Evolutionary conservation across 2,329 filamentous ascomycete genomes (phyloP), one percentile per base, ranked within the genome.

Genomic region (Aspergillus sp.): DNA sequence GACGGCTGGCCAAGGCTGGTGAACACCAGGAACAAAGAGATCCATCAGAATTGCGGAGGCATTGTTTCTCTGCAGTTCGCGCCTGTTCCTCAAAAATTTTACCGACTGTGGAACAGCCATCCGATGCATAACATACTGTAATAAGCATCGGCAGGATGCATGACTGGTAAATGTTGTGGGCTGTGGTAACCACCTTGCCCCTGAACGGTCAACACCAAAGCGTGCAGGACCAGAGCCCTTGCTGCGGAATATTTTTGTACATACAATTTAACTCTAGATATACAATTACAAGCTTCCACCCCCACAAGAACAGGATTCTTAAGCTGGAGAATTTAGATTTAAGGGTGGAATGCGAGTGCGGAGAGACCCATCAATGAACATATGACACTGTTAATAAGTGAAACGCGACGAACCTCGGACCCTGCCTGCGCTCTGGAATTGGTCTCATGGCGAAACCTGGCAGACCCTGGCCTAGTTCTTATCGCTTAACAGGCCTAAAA

Each of bases 1-100:
- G 51, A 34, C 51, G 40, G 42, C 51, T 27, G 51, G 51, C 51
- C 42, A 48, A 41, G 51, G 34, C 51, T 30, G 9, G 34, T 48
- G 34, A 37, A 27, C 24, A 24, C 44, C 37, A 41, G 41, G 48
- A 27, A 37, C n/a, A 51, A 37, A 54, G 37, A 57, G 34, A 48
- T 49, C 42, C 41, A 56, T 54, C 48, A 27, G 44, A 53, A 24
- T 45, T 22, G 12, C 17, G 17, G 20, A 22, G 41, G 12, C 48
- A 52, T 33, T 46, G 42, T 20, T 45, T 45, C 48, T 46, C 22
- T 46, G 24, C 24, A 46, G 15, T 30, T 46, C 44, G 22, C 44
- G 5, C 15, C n/a, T 30, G 8, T 27, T 30, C 24, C 9, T 30
- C 44, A 27, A n/a, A 24, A 30, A 11, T 24, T 24, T 24, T 3